These are phyloP conservation scores for Puccinia coronata DNA, from an alignment of 1,284 basidiomycete species.

Conservation along the genomic window DNA sequence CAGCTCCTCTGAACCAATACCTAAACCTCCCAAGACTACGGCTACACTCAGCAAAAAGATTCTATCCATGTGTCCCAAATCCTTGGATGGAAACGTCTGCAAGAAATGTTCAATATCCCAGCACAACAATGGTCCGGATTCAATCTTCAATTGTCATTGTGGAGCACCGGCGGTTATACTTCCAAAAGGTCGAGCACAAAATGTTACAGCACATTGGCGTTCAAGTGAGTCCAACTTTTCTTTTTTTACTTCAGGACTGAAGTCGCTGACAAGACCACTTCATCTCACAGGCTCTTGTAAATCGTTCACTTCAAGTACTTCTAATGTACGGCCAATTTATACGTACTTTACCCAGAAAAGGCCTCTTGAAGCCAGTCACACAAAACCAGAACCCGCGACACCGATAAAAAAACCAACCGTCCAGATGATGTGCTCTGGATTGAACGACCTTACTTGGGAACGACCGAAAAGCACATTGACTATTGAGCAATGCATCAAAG, in stretches of 20 bases:
- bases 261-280: not conserved
- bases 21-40: too few species aligned
- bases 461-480: not conserved
- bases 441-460: constrained; percentile 10
- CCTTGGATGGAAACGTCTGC: not conserved
- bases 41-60: too few species aligned
- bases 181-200: constrained; percentile 16
- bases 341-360: not conserved
- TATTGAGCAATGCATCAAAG: not conserved
- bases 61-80: not conserved
- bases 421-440: not conserved
- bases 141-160: constrained; percentile 28
- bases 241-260: not conserved
- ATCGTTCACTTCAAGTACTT: not conserved
- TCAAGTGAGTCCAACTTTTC: not conserved
- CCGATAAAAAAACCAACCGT: not conserved
- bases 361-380: not conserved
- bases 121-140: not conserved
- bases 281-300: constrained; percentile 5
- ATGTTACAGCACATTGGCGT: constrained; percentile 19
- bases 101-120: not conserved
- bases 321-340: not conserved
- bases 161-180: constrained; percentile 5
- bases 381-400: too few species aligned
- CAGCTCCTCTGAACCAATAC: too few species aligned